Base-by-base conservation (phyloP, 495 filamentous ascomycete genomes). In the Penicillium roqueforti region DNA sequence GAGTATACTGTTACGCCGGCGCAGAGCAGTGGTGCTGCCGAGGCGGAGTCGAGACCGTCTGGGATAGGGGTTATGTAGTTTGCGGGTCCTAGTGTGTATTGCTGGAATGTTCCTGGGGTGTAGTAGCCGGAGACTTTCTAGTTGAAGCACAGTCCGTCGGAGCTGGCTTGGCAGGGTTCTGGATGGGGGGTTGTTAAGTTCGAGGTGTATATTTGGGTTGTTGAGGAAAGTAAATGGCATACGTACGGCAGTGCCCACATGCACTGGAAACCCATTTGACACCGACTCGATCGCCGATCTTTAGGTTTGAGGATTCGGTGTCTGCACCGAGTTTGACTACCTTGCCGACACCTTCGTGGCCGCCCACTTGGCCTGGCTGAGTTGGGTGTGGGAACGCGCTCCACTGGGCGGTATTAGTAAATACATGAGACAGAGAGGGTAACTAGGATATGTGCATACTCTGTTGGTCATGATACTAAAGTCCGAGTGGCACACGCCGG, bases 401-500 rank as follows among this genome's bases (percentile, higher is more conserved):
- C 83, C 82, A 85, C 74, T 79, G 34, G 36, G 45, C 6, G 18
- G 19, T 2, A 34, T 70, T 20, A 67, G 61, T 25, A 8, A 9
- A 5, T n/a, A 7, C 16, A 8, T 31, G 9, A 14, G 36, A 16
- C 10, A 31, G 50, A 23, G 53, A 6, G 48, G 54, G 45, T n/a
- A n/a, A 46, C 14, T 50, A 34, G 29, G 6, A 36, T 18, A 34
- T 40, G 23, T 53, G 51, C 55, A 44, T 68, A 76, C 72, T 7
- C 66, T 63, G 58, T 82, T 83, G 38, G 74, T 77, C 79, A 87
- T 87, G 58, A 87, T 68, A 23, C 78, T 75, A 55, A 77, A 68
- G 59, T 91, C 87, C 11, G 82, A 85, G 63, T 86, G 84, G 65
- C 86, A 88, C 31, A 90, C 83, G 44, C 87, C 86, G 1, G 80